Evolutionary conservation across 345 rosid species (phyloP).

Genomic region (Cardamine chenopodiifolia): DNA sequence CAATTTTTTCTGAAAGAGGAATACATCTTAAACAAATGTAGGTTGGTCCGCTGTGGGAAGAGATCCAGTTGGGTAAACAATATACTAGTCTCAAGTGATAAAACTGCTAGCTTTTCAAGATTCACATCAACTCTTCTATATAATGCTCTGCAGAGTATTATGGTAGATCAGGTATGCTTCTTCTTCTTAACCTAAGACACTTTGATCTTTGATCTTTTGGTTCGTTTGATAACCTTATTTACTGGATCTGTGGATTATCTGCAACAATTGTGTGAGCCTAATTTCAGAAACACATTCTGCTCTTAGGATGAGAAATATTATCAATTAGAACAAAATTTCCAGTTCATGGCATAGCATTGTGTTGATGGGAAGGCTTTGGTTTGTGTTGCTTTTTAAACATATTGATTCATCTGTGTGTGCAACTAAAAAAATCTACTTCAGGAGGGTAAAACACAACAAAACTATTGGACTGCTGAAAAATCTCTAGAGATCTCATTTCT

Average conservation of each 20-base stretch:
- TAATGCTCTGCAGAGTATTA: constrained; percentile 51
- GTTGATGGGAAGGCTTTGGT: background rate
- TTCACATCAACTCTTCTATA: constrained; percentile 45
- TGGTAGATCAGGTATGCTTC: constrained; percentile 61
- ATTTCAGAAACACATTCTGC: background rate
- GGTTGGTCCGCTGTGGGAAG: constrained; percentile 55
- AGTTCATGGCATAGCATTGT: background rate
- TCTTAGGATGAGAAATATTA: background rate
- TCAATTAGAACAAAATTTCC: background rate
- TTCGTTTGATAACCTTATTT: background rate
- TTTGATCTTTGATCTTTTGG: background rate
- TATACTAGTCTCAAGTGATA: constrained; percentile 42
- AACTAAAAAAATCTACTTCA: background rate
- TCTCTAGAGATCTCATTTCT: constrained; percentile 3
- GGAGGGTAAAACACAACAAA: background rate
- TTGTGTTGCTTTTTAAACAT: background rate
- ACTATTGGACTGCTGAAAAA: background rate
- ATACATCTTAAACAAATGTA: constrained; percentile 52
- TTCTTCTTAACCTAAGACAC: constrained; percentile 1
- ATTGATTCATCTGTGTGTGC: background rate
- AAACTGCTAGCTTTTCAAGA: constrained; percentile 35
- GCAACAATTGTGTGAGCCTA: background rate
- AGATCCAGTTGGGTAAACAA: constrained; percentile 52
- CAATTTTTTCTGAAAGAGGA: constrained; percentile 54
- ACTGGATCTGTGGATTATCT: background rate